phyloP scores from a whole-genome alignment of 2,329 filamentous ascomycete genomes.

The Alternaria sp. region DNA sequence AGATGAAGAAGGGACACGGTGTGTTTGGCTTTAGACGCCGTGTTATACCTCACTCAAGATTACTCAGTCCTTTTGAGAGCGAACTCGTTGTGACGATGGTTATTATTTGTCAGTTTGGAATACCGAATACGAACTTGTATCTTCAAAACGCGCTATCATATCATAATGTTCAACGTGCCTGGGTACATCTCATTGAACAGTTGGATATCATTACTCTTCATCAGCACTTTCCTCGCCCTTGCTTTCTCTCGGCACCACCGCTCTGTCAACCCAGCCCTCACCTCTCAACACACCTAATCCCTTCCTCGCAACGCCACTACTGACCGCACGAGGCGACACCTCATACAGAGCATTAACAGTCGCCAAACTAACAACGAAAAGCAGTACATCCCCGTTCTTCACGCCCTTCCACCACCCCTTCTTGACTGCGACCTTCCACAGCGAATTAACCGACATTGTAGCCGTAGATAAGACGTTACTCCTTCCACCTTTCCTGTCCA shows the following conservation, averaged over 20 bases:
- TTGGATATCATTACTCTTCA: conserved; percentile 9
- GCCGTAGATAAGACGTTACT: conserved; percentile 80
- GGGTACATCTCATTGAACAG: neutral
- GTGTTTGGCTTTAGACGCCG: conserved; percentile 17
- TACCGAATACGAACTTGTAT: neutral
- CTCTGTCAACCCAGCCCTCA: conserved; percentile 76
- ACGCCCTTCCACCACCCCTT: conserved; percentile 85
- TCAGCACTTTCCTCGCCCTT: conserved; percentile 18
- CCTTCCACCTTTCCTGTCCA: conserved; percentile 68
- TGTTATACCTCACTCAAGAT: conserved; percentile 27
- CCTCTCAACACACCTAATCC: conserved; percentile 76
- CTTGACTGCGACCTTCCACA: conserved; percentile 96
- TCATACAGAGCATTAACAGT: conserved; percentile 82
- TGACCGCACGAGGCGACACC: conserved; percentile 71
- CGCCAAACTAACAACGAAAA: conserved; percentile 82
- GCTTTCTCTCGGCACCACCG: conserved; percentile 24
- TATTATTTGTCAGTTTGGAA: neutral
- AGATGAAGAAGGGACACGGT: conserved; percentile 1
- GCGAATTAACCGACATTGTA: conserved; percentile 77
- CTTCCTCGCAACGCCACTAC: conserved; percentile 73
- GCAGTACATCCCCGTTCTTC: conserved; percentile 80
- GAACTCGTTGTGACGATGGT: neutral
- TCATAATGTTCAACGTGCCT: neutral
- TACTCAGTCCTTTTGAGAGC: neutral
- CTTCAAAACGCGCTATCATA: neutral